Percentiles rank a stretch among this genome's conserved stretches.
Evolutionary conservation across 1,139 yeast genomes (phyloP).

Genomic region (Kodamaea fungicola): DNA sequence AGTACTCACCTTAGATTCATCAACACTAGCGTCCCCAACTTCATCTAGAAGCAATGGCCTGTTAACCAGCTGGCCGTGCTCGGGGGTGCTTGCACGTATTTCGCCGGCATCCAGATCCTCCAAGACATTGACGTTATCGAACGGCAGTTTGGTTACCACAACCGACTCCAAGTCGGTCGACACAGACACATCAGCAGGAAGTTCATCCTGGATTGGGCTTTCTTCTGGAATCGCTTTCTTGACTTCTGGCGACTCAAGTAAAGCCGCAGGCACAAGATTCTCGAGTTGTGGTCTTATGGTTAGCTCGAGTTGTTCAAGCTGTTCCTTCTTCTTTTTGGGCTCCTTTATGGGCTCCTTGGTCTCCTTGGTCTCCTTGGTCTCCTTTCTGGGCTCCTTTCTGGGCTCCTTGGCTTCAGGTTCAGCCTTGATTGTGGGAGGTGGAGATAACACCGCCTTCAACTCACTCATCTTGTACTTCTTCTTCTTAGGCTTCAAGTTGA

Average conservation of each 20-base stretch:
- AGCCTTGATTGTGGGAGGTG: neutral
- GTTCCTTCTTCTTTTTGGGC: neutral
- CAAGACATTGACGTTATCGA: slow-evolving; percentile 1
- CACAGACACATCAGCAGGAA: slow-evolving; percentile 21
- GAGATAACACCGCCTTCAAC: neutral
- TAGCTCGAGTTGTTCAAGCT: neutral
- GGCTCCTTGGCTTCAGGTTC: neutral
- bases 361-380: neutral
- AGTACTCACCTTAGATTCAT: neutral
- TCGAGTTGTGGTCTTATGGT: too few relatives aligned
- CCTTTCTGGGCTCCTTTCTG: neutral
- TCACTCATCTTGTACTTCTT: neutral
- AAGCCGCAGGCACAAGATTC: too few relatives aligned
- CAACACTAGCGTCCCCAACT: neutral
- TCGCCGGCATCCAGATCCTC: neutral
- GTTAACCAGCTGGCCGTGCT: too few relatives aligned
- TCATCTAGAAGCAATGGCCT: neutral
- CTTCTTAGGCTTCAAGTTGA: slow-evolving; percentile 4
- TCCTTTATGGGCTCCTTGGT: neutral
- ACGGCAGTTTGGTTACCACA: slow-evolving; percentile 2
- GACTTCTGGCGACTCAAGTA: too few relatives aligned
- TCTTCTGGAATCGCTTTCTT: neutral
- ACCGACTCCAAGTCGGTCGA: slow-evolving; percentile 16
- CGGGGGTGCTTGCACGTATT: neutral
- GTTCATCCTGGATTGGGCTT: slow-evolving; percentile 13